Percentiles rank a stretch among this genome's conserved stretches.
Evolutionary conservation across 768 basidiomycete genomes (phyloP).

Genomic region (Cantharellus anzutake): DNA sequence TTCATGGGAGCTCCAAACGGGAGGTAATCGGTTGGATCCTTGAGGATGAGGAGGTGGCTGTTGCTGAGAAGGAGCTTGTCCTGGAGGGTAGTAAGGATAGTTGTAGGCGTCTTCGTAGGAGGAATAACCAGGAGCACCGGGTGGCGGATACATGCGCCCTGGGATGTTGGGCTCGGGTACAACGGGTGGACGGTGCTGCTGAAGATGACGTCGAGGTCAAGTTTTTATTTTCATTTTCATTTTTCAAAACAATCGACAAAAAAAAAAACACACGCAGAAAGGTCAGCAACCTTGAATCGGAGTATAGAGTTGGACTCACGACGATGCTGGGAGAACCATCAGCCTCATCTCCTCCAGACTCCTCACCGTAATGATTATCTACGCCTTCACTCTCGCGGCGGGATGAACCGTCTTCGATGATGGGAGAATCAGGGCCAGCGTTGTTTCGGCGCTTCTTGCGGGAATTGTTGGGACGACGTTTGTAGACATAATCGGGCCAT

Average conservation of each 20-base stretch:
- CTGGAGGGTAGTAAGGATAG: neutral
- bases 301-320: no score
- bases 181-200: neutral
- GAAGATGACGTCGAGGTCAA: no score
- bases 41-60: neutral
- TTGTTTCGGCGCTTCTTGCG: constrained; percentile 31
- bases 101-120: neutral
- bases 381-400: neutral
- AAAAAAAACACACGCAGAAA: no score
- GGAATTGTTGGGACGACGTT: constrained; percentile 72
- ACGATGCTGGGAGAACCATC: neutral
- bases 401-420: neutral
- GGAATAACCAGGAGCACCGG: neutral
- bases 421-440: neutral
- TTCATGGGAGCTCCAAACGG: neutral
- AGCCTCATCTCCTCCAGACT: neutral
- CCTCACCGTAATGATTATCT: neutral
- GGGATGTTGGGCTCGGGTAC: neutral
- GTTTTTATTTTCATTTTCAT: no score
- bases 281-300: no score
- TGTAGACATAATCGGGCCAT: constrained; percentile 83
- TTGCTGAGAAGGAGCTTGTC: neutral
- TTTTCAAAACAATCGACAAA: no score
- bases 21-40: neutral
- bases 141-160: neutral